phyloP scores from a whole-genome alignment of 1,284 basidiomycete species.

The Cystobasidium pallidum region DNA sequence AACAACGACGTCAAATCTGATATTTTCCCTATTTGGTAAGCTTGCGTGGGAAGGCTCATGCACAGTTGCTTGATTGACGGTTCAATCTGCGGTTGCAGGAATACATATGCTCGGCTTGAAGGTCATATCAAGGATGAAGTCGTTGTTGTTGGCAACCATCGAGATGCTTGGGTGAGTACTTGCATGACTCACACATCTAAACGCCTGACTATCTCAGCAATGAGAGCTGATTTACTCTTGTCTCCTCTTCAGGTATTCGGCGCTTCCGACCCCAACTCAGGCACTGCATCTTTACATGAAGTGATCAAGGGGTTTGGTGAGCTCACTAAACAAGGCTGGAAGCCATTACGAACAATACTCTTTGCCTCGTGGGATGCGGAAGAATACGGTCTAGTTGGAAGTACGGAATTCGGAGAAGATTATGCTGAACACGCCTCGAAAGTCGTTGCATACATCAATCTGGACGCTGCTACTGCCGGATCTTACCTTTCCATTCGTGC shows the following conservation, averaged over 20 bases:
- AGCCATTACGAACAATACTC: slow-evolving; percentile 82
- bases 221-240: no score
- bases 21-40: slow-evolving; percentile 61
- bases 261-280: slow-evolving; percentile 79
- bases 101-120: slow-evolving; percentile 86
- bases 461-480: slow-evolving; percentile 72
- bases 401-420: slow-evolving; percentile 59
- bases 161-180: slow-evolving; percentile 66
- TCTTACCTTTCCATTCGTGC: slow-evolving; percentile 64
- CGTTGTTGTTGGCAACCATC: slow-evolving; percentile 80
- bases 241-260: slow-evolving; percentile 58
- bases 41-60: background rate
- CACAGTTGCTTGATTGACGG: background rate
- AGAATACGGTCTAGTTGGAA: slow-evolving; percentile 62
- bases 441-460: slow-evolving; percentile 83
- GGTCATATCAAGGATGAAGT: slow-evolving; percentile 82
- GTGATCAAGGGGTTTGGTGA: slow-evolving; percentile 78
- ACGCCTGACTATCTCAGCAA: no score
- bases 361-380: slow-evolving; percentile 86
- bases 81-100: slow-evolving; percentile 59
- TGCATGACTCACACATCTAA: no score
- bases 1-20: slow-evolving; percentile 69
- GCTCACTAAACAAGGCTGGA: slow-evolving; percentile 77
- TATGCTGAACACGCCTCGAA: slow-evolving; percentile 54
- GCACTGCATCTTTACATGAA: slow-evolving; percentile 83